Evolutionary conservation across 148 eudicot genomes (phyloP).

Genomic region (Cornus florida): DNA sequence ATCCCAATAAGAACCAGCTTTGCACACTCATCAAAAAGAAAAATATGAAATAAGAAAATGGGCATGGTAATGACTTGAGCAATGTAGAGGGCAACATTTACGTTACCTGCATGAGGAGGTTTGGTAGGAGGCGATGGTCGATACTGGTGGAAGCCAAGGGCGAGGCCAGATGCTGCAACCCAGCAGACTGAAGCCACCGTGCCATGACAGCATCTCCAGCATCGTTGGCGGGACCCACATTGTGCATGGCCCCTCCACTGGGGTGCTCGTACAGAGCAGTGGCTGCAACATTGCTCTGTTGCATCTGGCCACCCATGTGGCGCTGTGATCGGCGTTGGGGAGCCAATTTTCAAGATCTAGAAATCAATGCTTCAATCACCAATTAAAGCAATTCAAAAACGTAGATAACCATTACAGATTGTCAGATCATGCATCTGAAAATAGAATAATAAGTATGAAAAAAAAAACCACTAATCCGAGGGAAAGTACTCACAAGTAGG

Average conservation of each 20-base stretch:
- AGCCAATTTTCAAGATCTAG: conserved; percentile 79
- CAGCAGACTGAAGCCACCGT: conserved; percentile 97
- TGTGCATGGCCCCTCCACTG: conserved; percentile 46
- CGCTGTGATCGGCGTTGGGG: conserved; percentile 99
- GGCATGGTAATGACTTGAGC: neutral
- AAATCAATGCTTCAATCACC: conserved; percentile 32
- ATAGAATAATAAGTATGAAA: neutral
- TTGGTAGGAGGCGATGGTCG: conserved; percentile 61
- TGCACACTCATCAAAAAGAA: neutral
- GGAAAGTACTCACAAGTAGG: conserved; percentile 31
- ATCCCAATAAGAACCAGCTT: neutral
- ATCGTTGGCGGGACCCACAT: conserved; percentile 50
- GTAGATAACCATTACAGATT: neutral
- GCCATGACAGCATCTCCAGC: conserved; percentile 99
- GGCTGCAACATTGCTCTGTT: conserved; percentile 90
- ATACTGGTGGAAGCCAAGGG: conserved; percentile 72
- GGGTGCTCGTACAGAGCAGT: conserved; percentile 92
- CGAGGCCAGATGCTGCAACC: conserved; percentile 99
- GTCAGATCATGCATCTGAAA: conserved; percentile 4
- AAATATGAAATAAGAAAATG: neutral
- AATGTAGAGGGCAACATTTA: neutral
- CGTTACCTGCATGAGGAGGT: conserved; percentile 85
- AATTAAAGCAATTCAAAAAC: conserved; percentile 1
- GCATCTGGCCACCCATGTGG: conserved; percentile 99
- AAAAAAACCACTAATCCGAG: neutral